These are phyloP conservation scores for Ganoderma meredithae DNA, from an alignment of 1,284 basidiomycete genomes.

Conservation along the genomic window DNA sequence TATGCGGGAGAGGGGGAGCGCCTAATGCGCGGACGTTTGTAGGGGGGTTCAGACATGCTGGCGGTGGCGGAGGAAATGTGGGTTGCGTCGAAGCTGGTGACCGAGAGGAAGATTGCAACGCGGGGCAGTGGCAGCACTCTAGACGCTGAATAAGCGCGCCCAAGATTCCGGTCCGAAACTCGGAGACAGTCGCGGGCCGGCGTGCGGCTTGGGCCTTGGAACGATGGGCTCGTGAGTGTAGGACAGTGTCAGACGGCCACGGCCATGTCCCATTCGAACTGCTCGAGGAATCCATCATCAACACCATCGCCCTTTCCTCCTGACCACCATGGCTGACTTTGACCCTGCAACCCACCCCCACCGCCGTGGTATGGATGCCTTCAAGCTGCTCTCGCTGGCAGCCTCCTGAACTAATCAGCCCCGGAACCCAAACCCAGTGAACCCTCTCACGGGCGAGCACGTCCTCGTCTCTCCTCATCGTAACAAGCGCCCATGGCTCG, in stretches of 20 bases:
- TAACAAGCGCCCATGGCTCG: slow-evolving; percentile 84
- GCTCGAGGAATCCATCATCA: slow-evolving; percentile 13
- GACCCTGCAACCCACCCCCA: slow-evolving; percentile 75
- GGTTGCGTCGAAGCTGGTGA: neutral
- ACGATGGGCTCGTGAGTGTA: neutral
- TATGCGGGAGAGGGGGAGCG: slow-evolving; percentile 69
- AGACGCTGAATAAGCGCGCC: neutral
- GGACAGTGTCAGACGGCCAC: neutral
- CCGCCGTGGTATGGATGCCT: slow-evolving; percentile 62
- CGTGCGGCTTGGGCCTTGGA: too few relatives aligned
- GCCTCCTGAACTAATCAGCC: slow-evolving; percentile 13
- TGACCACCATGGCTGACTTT: slow-evolving; percentile 57
- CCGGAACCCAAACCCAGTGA: slow-evolving; percentile 56
- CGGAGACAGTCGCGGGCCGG: neutral
- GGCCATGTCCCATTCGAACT: neutral
- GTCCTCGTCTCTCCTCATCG: slow-evolving; percentile 88
- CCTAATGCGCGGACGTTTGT: slow-evolving; percentile 45
- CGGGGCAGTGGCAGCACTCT: too few relatives aligned
- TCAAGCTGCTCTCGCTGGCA: neutral
- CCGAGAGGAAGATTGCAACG: neutral
- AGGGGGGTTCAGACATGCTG: slow-evolving; percentile 33
- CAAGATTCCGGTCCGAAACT: neutral
- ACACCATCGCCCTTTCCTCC: slow-evolving; percentile 16
- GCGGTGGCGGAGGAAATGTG: neutral
- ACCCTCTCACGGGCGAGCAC: slow-evolving; percentile 81